Evolutionary conservation across 139 green algal genomes (phyloP), one percentile per base, ranked within the genome.

Genomic region (Pedinophyceae sp.): DNA sequence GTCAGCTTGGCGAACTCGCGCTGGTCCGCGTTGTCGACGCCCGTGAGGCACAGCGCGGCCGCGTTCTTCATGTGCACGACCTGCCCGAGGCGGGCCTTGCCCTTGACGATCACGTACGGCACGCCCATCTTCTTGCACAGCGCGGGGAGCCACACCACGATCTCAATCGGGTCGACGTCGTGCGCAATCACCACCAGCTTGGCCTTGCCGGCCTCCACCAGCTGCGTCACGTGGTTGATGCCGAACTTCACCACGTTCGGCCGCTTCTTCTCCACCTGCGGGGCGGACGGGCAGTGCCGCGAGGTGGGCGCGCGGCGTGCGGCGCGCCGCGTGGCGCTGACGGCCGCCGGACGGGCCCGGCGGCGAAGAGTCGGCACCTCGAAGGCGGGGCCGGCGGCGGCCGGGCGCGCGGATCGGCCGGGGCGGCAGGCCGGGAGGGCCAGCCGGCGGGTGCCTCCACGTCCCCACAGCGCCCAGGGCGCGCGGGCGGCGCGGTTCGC

Each of bases 11-110:
- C 76, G 30, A 99, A 84, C 68, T 98, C 91, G 50, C 85, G 77
- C 81, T 95, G 81, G 78, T 99, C 92, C 79, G 97, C 87, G 60
- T 87, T 85, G 78, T 96, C 95, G 23, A 99, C 86, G 3, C 60
- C 69, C 4, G 91, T 98, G 58, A 99, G 55, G 6, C 71, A 74
- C 67, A 97, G 73, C 7, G 83, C 84, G 10, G 92, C 87, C 27
- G 92, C 92, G 27, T 74, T 97, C 82, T 97, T 97, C 80, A 97
- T 84, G 87, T 99, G 91, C 59, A 99, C 92, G 5, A 99, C 68
- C 13, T 69, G 68, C 27, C 86, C 86, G 62, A 95, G 72, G 64
- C 86, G 80, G 23, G 86, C 81, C 75, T 93, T 93, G 67, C 82
- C 76, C 88, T 99, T 99, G 69, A 99, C 85, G 63, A 99, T 98